A percentile compares a stretch with the other conserved stretches of the same genome.
These are phyloP conservation scores for Fusarium solani-melongenae DNA, from an alignment of 2,329 filamentous ascomycete species.

Conservation along the genomic window DNA sequence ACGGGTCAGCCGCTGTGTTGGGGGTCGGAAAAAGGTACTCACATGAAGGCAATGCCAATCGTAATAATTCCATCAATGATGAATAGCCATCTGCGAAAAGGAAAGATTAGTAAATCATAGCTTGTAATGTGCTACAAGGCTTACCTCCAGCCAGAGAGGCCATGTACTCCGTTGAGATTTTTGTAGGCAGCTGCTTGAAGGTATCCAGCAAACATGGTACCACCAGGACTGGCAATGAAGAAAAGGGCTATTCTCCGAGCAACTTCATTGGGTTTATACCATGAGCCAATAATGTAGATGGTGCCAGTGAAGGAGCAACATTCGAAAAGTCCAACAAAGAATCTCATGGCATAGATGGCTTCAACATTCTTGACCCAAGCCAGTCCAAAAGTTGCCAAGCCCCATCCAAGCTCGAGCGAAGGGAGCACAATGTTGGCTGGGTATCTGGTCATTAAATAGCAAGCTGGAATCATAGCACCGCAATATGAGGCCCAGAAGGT, in stretches of 20 bases:
- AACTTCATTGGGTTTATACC: slow-evolving; percentile 56
- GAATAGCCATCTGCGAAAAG: slow-evolving; percentile 58
- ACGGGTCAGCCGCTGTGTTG: not conserved
- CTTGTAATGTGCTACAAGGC: slow-evolving; percentile 48
- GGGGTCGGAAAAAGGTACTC: fast-evolving
- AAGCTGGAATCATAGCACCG: slow-evolving; percentile 52
- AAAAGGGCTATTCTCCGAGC: slow-evolving; percentile 52
- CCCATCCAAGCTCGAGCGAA: slow-evolving; percentile 47
- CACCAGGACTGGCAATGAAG: slow-evolving; percentile 55
- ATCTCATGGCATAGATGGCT: slow-evolving; percentile 51
- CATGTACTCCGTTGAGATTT: slow-evolving; percentile 60
- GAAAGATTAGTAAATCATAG: not conserved
- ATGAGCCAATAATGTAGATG: slow-evolving; percentile 58
- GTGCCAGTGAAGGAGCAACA: slow-evolving; percentile 47
- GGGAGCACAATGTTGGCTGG: slow-evolving; percentile 45
- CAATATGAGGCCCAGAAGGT: slow-evolving; percentile 53
- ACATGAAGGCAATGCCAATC: slow-evolving; percentile 62
- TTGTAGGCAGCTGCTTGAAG: slow-evolving; percentile 65
- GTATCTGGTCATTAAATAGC: slow-evolving; percentile 36
- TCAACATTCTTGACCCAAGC: slow-evolving; percentile 48
- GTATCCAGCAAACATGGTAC: slow-evolving; percentile 57
- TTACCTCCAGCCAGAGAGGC: slow-evolving; percentile 53
- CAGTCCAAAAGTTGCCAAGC: slow-evolving; percentile 41
- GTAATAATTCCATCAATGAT: slow-evolving; percentile 70
- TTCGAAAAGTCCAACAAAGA: slow-evolving; percentile 53